These are phyloP conservation scores for Chaetothyriales sp. DNA, from an alignment of 2,329 filamentous ascomycete species.

Conservation along the genomic window DNA sequence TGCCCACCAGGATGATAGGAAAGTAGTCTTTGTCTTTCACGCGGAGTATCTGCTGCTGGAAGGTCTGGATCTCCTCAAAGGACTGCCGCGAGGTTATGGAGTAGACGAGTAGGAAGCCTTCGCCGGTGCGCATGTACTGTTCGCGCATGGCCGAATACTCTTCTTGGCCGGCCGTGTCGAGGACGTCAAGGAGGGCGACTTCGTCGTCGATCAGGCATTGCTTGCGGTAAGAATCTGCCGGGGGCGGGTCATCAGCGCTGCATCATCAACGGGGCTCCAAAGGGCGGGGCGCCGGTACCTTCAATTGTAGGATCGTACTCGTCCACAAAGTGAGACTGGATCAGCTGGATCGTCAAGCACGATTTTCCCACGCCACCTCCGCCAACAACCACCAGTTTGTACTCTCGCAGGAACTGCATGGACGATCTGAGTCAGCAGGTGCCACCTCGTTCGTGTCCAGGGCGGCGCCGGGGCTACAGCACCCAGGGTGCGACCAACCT, in stretches of 20 bases:
- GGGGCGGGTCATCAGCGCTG: conserved; percentile 7
- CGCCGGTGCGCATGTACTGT: conserved; percentile 98
- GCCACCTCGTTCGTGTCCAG: not conserved
- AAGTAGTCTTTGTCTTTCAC: conserved; percentile 99
- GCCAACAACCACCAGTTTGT: conserved; percentile 93
- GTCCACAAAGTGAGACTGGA: conserved; percentile 94
- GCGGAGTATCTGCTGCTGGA: conserved; percentile 94
- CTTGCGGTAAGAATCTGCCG: conserved; percentile 93
- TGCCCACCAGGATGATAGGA: conserved; percentile 96
- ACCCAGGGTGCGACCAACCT: conserved; percentile 23
- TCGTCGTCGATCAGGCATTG: conserved; percentile 98
- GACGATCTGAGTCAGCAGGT: conserved; percentile 24
- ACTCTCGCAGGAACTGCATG: conserved; percentile 67
- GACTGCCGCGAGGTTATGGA: conserved; percentile 95
- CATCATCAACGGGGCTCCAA: not conserved
- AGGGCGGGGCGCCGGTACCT: conserved; percentile 39
- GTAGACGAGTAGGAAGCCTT: conserved; percentile 95
- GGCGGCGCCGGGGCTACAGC: conserved; percentile 1
- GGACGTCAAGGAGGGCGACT: conserved; percentile 89
- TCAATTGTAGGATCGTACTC: conserved; percentile 99
- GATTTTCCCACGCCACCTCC: conserved; percentile 98
- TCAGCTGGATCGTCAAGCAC: conserved; percentile 94
- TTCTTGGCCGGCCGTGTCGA: conserved; percentile 96
- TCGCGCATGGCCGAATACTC: conserved; percentile 99
- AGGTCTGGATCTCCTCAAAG: conserved; percentile 96